Evolutionary conservation across 2,329 filamentous ascomycete species (phyloP), one percentile per base, ranked within the genome.

Genomic region (Venturia nashicola): DNA sequence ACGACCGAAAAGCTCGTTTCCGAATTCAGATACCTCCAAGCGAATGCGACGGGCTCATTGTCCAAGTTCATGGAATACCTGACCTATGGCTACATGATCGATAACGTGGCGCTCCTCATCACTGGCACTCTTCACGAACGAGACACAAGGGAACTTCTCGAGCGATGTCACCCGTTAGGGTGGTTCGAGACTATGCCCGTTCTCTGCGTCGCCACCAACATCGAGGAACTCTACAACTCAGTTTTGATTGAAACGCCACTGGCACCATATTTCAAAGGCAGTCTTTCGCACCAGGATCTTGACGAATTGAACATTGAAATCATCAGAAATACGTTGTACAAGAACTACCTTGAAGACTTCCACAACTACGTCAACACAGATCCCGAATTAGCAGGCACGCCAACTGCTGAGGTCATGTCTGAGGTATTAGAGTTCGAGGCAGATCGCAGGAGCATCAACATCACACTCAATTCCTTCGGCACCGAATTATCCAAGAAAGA

Each of bases 101-200:
- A 99, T 79, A 99, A 99, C 72, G 91, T 99, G 62, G 94, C 95
- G 46, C 87, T 99, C 48, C 86, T 99, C 72, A 99, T 99, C 76
- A 99, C 94, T 27, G 94, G 94, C 67, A 99, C 94, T 14, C 84
- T 99, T 39, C 94, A 99, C 78, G 95, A 99, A 79, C 86, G 94
- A 74, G 94, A 99, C 75, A 99, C 94, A 3, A 87, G 92, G 66
- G 94, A 99, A 78, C 84, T 99, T 67, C 80, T 99, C 63, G 94
- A 97, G 73, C 83, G 94, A 76, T 99, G 95, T 77, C 95, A 99
- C 71, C 94, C 94, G 7, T 83, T 99, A 8, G 94, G 94, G 69
- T 97, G 92, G 91, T 99, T 99, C 75, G 94, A 99, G 81, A 97
- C 94, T 9, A 91, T 99, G 88, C 95, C 94, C 0, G 94, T 97